Percentiles rank a stretch among this genome's conserved stretches.
Conservation (phyloP, 164 flowering plant genomes). For the Berberis thunbergii region DNA sequence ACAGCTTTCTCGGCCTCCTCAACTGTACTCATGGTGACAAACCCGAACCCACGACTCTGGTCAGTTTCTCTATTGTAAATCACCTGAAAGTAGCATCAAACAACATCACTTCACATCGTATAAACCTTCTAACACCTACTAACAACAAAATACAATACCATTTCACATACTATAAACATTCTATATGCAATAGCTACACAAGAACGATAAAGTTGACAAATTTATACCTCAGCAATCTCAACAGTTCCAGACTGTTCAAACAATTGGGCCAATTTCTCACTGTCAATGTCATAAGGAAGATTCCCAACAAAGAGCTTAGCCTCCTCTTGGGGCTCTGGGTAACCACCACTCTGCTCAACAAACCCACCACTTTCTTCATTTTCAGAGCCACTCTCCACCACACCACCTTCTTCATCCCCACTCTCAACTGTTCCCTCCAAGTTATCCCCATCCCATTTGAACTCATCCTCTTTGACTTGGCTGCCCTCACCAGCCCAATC, state of each 20-base stretch:
- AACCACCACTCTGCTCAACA: slow-evolving; percentile 14
- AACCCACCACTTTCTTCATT: slow-evolving; percentile 13
- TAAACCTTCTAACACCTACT: not conserved
- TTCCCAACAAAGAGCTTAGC: slow-evolving; percentile 54
- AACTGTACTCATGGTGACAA: slow-evolving; percentile 54
- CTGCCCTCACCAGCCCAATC: slow-evolving; percentile 39
- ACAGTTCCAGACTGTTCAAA: slow-evolving; percentile 49
- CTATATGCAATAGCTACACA: not conserved
- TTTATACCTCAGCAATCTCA: slow-evolving; percentile 42
- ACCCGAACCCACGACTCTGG: slow-evolving; percentile 64
- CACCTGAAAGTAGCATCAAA: slow-evolving; percentile 26
- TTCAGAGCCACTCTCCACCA: slow-evolving; percentile 6
- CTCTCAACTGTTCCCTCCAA: not conserved
- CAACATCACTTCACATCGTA: slow-evolving; percentile 2
- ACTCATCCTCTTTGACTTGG: too few species aligned
- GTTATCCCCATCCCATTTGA: too few species aligned
- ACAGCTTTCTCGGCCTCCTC: slow-evolving; percentile 68
- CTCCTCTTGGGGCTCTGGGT: slow-evolving; percentile 35
- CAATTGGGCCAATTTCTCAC: slow-evolving; percentile 39
- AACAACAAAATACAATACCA: not conserved
- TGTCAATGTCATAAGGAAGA: slow-evolving; percentile 42
- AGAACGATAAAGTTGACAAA: not conserved
- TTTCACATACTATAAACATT: not conserved
- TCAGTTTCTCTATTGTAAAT: slow-evolving; percentile 52
- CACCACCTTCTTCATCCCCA: not conserved